Evolutionary conservation across 768 basidiomycete genomes (phyloP).

Genomic region (Strobilomyces dryophilus): DNA sequence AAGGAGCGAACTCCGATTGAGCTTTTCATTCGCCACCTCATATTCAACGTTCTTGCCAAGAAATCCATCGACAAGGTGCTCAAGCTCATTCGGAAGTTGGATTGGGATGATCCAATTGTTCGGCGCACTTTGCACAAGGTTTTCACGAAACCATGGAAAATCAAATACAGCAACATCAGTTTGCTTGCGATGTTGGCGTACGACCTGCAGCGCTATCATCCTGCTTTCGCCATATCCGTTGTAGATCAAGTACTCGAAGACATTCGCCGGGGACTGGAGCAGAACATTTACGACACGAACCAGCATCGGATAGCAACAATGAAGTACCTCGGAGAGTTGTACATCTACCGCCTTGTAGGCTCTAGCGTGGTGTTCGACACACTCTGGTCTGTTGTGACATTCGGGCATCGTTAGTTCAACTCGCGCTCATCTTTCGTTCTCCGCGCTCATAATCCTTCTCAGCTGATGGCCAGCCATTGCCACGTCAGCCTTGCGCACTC

Average conservation of each 20-base stretch:
- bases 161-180: slow-evolving; percentile 87
- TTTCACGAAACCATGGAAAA: slow-evolving; percentile 98
- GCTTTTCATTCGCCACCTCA: slow-evolving; percentile 92
- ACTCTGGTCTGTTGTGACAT: slow-evolving; percentile 91
- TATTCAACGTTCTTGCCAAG: slow-evolving; percentile 89
- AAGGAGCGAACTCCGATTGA: slow-evolving; percentile 85
- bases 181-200: slow-evolving; percentile 93
- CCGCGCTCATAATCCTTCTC: slow-evolving; percentile 12
- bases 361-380: slow-evolving; percentile 91
- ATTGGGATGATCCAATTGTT: slow-evolving; percentile 81
- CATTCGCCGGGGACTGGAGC: slow-evolving; percentile 84
- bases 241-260: slow-evolving; percentile 96
- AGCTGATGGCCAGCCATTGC: slow-evolving; percentile 90
- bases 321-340: slow-evolving; percentile 95
- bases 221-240: slow-evolving; percentile 80
- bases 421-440: not conserved
- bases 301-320: slow-evolving; percentile 88
- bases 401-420: slow-evolving; percentile 81
- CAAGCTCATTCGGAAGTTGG: slow-evolving; percentile 86
- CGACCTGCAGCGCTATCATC: slow-evolving; percentile 90
- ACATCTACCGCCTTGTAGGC: slow-evolving; percentile 90
- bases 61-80: slow-evolving; percentile 95
- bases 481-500: slow-evolving; percentile 65
- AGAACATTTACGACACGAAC: slow-evolving; percentile 92
- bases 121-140: slow-evolving; percentile 72